Evolutionary conservation across 2,329 filamentous ascomycete genomes (phyloP).

Genomic region (Trichoderma aggressivum): DNA sequence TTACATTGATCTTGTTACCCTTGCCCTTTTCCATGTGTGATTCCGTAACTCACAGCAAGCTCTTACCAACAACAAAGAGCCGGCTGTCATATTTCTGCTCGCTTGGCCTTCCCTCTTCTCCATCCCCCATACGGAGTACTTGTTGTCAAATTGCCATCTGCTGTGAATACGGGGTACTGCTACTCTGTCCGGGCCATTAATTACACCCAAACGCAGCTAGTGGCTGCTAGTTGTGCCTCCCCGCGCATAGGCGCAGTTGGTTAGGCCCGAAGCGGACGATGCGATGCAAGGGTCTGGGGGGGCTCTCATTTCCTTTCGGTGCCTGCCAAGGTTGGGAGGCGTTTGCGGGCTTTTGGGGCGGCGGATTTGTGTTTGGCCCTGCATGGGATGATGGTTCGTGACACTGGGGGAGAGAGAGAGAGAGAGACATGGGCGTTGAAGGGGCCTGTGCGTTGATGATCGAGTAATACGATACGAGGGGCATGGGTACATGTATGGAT

Average conservation of each 20-base stretch:
- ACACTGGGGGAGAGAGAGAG: not conserved
- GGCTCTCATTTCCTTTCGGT: conserved; percentile 14
- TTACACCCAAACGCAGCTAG: conserved; percentile 8
- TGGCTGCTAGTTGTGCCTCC: not conserved
- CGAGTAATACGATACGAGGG: not conserved
- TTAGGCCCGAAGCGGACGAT: conserved; percentile 12
- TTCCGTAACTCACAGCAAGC: not conserved
- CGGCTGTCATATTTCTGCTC: not conserved
- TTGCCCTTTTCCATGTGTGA: not conserved
- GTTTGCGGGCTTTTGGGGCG: not conserved
- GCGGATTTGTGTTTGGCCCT: not conserved
- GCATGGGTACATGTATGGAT: not conserved
- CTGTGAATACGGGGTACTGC: conserved; percentile 10
- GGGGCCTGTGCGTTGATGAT: not conserved
- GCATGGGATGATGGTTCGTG: not conserved
- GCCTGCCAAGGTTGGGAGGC: conserved; percentile 10
- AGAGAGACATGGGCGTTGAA: not conserved
- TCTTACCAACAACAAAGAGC: not conserved
- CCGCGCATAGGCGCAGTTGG: conserved; percentile 1
- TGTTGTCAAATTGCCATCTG: not conserved
- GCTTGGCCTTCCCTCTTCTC: not conserved
- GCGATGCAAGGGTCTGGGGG: conserved; percentile 1
- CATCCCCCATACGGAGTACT: not conserved
- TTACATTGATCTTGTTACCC: too few species aligned
- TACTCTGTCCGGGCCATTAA: not conserved